Evolutionary conservation across 2,329 filamentous ascomycete genomes (phyloP), one percentile per base, ranked within the genome.

Genomic region (Didymella exigua): DNA sequence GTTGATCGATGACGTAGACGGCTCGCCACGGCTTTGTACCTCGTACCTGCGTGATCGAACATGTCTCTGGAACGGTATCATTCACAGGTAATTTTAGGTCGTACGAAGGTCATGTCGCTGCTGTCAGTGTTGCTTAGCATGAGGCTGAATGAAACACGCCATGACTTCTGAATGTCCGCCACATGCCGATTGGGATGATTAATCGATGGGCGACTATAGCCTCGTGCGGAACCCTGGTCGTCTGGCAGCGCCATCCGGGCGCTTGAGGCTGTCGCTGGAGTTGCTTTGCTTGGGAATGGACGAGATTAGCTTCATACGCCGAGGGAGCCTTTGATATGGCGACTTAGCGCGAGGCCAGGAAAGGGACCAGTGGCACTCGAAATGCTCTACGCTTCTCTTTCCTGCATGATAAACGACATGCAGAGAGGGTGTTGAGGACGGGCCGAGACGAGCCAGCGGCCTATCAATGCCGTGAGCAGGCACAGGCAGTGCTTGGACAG

Each of bases 101-200:
- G 26, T 38, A 50, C 41, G 33, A 41, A 46, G 52, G 46, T 55
- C 46, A 55, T 50, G 41, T 54, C 19, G 36, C 41, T 41, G 46
- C 52, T 55, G 47, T 55, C 52, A 55, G 34, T 31, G 18, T 47
- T 27, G 52, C 52, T 55, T 50, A 50, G 54, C 49, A 46, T 53
- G 49, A 45, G 54, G 54, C 54, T 57, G 49, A 53, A 45, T 46
- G 54, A 57, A 45, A 52, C 54, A 56, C 36, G 42, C 38, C 26
- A 45, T 46, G 52, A 50, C 46, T 55, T 23, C 30, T 48, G 23
- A 14, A 50, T 45, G 54, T 49, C 54, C 48, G 48, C 38, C 43
- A 41, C 43, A 49, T 48, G 54, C 54, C 48, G 54, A 56, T 44
- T n/a, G 21, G 21, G 31, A 34, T 38, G 43, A 31, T 6, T 30